A percentile compares a stretch with the other conserved stretches of the same genome.
Conservation (phyloP, 176 grass and related monocot genomes). For the Zea luxurians region DNA sequence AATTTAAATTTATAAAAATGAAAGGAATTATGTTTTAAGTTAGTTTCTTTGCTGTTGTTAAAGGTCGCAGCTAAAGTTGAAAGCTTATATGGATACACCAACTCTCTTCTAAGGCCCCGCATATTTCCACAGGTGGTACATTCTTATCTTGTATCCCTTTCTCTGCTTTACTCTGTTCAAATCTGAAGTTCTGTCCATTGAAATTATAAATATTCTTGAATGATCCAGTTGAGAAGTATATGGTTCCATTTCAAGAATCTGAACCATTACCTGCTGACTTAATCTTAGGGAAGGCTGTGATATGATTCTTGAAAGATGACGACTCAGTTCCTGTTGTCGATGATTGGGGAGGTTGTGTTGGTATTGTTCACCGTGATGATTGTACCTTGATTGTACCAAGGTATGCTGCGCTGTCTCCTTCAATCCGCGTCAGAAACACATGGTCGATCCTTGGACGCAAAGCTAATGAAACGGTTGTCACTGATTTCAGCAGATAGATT, state of each 20-base stretch:
- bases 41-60: conserved; percentile 34
- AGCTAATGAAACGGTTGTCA: conserved; percentile 2
- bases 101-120: conserved; percentile 55
- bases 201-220: conserved; percentile 59
- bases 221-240: conserved; percentile 86
- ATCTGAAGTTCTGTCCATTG: conserved; percentile 22
- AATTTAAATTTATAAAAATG: conserved; percentile 22
- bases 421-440: conserved; percentile 14
- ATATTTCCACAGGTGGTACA: conserved; percentile 63
- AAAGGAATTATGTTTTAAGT: conserved; percentile 13
- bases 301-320: conserved; percentile 68
- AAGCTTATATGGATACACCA: conserved; percentile 69
- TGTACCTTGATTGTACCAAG: conserved; percentile 72
- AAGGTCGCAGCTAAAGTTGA: conserved; percentile 82
- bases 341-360: conserved; percentile 80
- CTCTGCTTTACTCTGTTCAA: conserved; percentile 9
- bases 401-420: conserved; percentile 38
- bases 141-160: conserved; percentile 29
- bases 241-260: conserved; percentile 72
- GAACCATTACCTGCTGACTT: conserved; percentile 52
- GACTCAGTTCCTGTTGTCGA: conserved; percentile 63
- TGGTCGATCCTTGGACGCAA: neutral
- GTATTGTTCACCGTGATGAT: conserved; percentile 72
- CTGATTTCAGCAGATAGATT: neutral
- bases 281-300: conserved; percentile 54